Evolutionary conservation across 495 filamentous ascomycete species (phyloP).

Genomic region (Neurospora terricola): DNA sequence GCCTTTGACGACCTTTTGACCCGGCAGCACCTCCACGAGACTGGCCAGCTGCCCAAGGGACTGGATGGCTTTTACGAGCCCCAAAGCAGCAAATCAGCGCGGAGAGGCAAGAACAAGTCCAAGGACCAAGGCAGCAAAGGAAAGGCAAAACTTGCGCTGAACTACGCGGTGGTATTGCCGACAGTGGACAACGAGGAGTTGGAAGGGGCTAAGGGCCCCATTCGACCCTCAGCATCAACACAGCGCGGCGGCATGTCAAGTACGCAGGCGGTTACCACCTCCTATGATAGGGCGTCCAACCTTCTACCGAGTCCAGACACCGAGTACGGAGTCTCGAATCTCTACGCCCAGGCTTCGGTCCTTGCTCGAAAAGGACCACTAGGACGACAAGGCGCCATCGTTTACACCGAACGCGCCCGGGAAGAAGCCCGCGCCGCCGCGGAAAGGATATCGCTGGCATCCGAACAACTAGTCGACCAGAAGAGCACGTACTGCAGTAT

Average conservation of each 20-base stretch:
- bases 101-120: constrained; percentile 34
- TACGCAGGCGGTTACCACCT: neutral
- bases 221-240: neutral
- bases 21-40: constrained; percentile 57
- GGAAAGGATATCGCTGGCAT: constrained; percentile 21
- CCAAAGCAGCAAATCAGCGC: constrained; percentile 24
- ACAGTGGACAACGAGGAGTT: constrained; percentile 13
- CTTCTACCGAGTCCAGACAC: neutral
- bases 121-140: neutral
- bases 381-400: constrained; percentile 27
- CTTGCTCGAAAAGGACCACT: constrained; percentile 30
- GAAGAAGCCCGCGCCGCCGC: constrained; percentile 16
- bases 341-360: constrained; percentile 18
- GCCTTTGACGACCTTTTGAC: constrained; percentile 79
- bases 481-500: constrained; percentile 49
- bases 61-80: constrained; percentile 66
- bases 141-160: constrained; percentile 7
- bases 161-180: constrained; percentile 15
- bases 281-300: neutral
- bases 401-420: constrained; percentile 26
- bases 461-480: constrained; percentile 49
- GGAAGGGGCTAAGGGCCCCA: constrained; percentile 16
- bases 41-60: constrained; percentile 51
- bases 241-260: neutral
- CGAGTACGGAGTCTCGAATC: constrained; percentile 4